Conservation (phyloP, 2,329 filamentous ascomycete genomes). For the Hirsutella minnesotensis region DNA sequence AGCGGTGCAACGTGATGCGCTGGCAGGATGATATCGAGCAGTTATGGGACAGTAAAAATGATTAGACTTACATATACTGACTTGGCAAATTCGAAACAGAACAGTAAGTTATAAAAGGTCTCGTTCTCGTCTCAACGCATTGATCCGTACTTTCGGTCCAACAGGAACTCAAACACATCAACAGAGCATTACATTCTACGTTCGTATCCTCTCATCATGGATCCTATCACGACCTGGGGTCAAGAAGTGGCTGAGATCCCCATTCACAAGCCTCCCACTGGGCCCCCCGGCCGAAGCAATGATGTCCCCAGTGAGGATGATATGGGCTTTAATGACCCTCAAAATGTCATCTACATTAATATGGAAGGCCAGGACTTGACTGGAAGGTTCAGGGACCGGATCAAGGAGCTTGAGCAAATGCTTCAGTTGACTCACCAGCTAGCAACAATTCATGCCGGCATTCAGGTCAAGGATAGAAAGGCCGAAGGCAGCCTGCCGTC, state of each 20-base stretch:
- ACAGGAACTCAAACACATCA: too few species aligned
- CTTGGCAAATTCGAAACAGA: too few species aligned
- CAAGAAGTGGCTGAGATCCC: neutral
- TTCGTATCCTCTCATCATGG: neutral
- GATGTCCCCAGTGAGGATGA: conserved; percentile 1
- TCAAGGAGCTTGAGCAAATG: conserved; percentile 4
- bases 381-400: neutral
- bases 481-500: conserved; percentile 1
- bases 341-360: conserved; percentile 2
- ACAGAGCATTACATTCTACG: too few species aligned
- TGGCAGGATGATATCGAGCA: too few species aligned
- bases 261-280: neutral
- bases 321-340: conserved; percentile 1
- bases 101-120: too few species aligned
- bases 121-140: too few species aligned
- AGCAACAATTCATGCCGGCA: conserved; percentile 2
- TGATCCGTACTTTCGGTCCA: too few species aligned
- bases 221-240: neutral
- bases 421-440: conserved; percentile 4
- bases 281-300: neutral
- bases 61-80: too few species aligned
- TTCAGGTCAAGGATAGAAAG: conserved; percentile 2
- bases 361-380: neutral
- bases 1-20: too few species aligned
- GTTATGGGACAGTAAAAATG: too few species aligned